Percentiles rank a stretch among this genome's conserved stretches.
Evolutionary conservation across 768 basidiomycete species (phyloP).

Genomic region (Lepiota subincarnata): DNA sequence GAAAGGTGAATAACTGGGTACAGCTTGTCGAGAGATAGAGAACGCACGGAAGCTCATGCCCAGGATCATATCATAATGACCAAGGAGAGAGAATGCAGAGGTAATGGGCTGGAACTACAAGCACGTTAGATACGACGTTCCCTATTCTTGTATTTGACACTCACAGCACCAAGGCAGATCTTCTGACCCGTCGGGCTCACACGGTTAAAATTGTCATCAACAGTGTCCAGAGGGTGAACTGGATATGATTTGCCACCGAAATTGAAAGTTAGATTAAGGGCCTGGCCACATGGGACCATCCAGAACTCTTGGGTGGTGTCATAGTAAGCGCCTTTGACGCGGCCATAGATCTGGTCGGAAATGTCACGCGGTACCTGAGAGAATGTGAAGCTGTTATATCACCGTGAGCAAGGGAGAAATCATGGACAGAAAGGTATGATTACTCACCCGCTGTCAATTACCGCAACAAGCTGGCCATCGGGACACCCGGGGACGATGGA

Average conservation of each 20-base stretch:
- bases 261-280: slow-evolving; percentile 66
- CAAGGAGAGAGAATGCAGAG: slow-evolving; percentile 70
- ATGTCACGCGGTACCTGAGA: slow-evolving; percentile 73
- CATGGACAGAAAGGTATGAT: not conserved
- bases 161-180: slow-evolving; percentile 59
- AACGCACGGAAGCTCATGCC: slow-evolving; percentile 75
- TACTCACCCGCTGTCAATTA: slow-evolving; percentile 66
- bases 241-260: slow-evolving; percentile 69
- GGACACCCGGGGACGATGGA: slow-evolving; percentile 72
- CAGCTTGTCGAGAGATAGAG: not conserved
- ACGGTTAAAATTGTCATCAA: slow-evolving; percentile 58
- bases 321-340: slow-evolving; percentile 69
- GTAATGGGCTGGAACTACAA: slow-evolving; percentile 79
- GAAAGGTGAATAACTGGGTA: slow-evolving; percentile 1
- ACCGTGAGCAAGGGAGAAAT: not conserved
- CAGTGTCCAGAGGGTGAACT: slow-evolving; percentile 69
- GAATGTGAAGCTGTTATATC: slow-evolving; percentile 23
- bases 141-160: slow-evolving; percentile 20
- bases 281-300: slow-evolving; percentile 72
- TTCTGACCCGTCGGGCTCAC: slow-evolving; percentile 21
- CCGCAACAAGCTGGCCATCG: slow-evolving; percentile 59
- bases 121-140: slow-evolving; percentile 11
- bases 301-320: slow-evolving; percentile 53
- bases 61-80: slow-evolving; percentile 78
- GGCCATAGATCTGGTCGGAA: slow-evolving; percentile 75